These are phyloP conservation scores for Fragaria vesca DNA, from an alignment of 306 rosid species.

Conservation along the genomic window DNA sequence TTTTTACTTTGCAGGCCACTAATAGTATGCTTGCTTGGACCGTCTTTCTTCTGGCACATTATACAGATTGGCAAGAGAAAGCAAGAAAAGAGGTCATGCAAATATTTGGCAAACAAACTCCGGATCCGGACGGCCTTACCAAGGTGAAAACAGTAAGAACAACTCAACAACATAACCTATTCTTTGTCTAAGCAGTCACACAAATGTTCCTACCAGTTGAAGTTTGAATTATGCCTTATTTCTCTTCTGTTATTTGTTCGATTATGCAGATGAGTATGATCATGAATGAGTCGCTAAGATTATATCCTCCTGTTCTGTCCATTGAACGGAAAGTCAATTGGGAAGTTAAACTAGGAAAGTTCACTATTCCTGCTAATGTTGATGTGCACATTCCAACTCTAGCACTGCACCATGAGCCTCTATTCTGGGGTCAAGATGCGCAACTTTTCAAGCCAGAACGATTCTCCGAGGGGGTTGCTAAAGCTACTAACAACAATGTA, in stretches of 20 bases:
- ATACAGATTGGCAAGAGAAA: slow-evolving; percentile 34
- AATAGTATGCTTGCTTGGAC: slow-evolving; percentile 26
- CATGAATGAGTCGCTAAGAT: slow-evolving; percentile 27
- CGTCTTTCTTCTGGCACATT: slow-evolving; percentile 24
- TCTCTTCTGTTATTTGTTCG: neutral
- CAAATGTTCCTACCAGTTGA: neutral
- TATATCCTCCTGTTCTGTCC: slow-evolving; percentile 20
- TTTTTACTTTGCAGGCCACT: slow-evolving; percentile 27
- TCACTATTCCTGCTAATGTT: slow-evolving; percentile 22
- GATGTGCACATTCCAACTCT: neutral
- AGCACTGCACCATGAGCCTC: slow-evolving; percentile 27
- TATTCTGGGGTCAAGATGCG: slow-evolving; percentile 30
- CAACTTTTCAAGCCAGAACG: slow-evolving; percentile 30
- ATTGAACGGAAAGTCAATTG: neutral
- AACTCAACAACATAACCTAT: neutral
- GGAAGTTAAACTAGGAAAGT: slow-evolving; percentile 21
- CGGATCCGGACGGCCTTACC: slow-evolving; percentile 15
- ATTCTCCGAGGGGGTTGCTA: slow-evolving; percentile 24
- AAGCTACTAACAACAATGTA: slow-evolving; percentile 19
- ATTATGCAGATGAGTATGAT: slow-evolving; percentile 25
- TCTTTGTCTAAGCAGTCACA: neutral
- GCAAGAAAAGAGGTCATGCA: slow-evolving; percentile 29
- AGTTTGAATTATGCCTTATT: neutral
- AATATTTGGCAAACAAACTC: slow-evolving; percentile 18
- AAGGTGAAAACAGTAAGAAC: slow-evolving; percentile 26